These are phyloP conservation scores for Elaeis guineensis DNA, from an alignment of 176 grass and related monocot species.

Conservation along the genomic window DNA sequence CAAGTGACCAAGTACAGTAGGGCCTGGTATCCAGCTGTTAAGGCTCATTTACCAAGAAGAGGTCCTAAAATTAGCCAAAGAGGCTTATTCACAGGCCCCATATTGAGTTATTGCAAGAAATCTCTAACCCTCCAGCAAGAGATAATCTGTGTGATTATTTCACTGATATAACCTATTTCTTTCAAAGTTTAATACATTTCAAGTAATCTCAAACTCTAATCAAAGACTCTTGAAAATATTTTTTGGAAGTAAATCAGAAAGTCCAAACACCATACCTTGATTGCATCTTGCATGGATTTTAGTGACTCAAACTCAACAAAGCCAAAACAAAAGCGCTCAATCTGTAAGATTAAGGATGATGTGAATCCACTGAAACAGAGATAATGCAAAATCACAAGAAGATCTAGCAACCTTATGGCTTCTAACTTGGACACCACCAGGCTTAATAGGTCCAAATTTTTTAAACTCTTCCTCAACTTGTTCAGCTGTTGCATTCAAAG, in stretches of 20 bases:
- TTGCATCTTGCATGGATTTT: slow-evolving; percentile 50
- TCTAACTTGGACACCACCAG: slow-evolving; percentile 71
- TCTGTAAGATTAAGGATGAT: slow-evolving; percentile 21
- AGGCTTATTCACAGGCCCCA: too few species aligned
- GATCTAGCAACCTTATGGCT: slow-evolving; percentile 52
- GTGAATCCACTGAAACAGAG: neutral
- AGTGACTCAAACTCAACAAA: slow-evolving; percentile 54
- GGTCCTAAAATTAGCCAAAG: too few species aligned
- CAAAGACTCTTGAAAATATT: neutral
- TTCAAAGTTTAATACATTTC: too few species aligned
- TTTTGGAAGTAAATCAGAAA: neutral
- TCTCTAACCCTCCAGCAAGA: too few species aligned
- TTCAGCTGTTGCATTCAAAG: slow-evolving; percentile 43
- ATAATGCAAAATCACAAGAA: neutral
- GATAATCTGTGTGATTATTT: too few species aligned
- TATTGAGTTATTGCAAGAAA: too few species aligned
- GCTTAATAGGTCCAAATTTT: slow-evolving; percentile 76
- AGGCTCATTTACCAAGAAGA: too few species aligned
- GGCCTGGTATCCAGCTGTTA: too few species aligned
- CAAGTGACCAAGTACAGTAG: too few species aligned
- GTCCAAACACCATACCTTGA: slow-evolving; percentile 36
- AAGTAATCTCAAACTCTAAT: too few species aligned
- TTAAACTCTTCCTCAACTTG: slow-evolving; percentile 70
- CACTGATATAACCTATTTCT: too few species aligned
- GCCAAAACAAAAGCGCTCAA: slow-evolving; percentile 41